Conservation (phyloP, 192 early-diverging fungal species). For the Dissophora ornata region DNA sequence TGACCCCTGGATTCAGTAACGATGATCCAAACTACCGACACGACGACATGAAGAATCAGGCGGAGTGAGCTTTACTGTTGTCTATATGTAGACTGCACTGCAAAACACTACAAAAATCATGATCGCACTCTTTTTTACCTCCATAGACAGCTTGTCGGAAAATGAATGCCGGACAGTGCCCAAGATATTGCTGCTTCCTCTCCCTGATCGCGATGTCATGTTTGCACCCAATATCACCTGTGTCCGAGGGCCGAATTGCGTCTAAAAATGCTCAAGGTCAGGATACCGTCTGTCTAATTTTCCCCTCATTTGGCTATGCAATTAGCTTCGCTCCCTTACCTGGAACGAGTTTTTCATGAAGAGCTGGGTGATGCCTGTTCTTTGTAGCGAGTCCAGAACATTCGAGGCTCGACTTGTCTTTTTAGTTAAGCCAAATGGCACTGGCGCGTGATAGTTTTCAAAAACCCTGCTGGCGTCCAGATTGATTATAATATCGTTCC, state of each 20-base stretch:
- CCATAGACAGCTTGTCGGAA: slow-evolving; percentile 74
- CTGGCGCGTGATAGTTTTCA: slow-evolving; percentile 56
- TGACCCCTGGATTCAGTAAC: slow-evolving; percentile 59
- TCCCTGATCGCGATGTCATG: slow-evolving; percentile 71
- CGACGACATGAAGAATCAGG: neutral
- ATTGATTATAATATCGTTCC: slow-evolving; percentile 61
- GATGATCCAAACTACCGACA: slow-evolving; percentile 63
- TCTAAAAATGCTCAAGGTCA: neutral
- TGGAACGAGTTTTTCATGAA: slow-evolving; percentile 73
- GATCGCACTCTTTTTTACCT: too few relatives aligned
- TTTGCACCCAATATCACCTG: slow-evolving; percentile 65
- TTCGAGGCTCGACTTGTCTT: slow-evolving; percentile 12
- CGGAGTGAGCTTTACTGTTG: too few relatives aligned
- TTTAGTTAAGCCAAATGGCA: slow-evolving; percentile 35
- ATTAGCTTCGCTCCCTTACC: slow-evolving; percentile 29
- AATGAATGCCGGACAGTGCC: slow-evolving; percentile 85
- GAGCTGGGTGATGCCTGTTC: slow-evolving; percentile 59
- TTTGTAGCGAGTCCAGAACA: slow-evolving; percentile 36
- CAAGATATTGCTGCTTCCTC: slow-evolving; percentile 78
- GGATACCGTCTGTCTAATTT: neutral
- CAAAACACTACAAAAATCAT: too few relatives aligned
- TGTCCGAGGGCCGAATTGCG: slow-evolving; percentile 58
- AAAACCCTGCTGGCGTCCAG: slow-evolving; percentile 64
- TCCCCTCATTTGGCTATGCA: neutral
- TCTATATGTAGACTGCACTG: too few relatives aligned